Conservation (phyloP, 495 filamentous ascomycete species). For the Aspergillus panamensis region DNA sequence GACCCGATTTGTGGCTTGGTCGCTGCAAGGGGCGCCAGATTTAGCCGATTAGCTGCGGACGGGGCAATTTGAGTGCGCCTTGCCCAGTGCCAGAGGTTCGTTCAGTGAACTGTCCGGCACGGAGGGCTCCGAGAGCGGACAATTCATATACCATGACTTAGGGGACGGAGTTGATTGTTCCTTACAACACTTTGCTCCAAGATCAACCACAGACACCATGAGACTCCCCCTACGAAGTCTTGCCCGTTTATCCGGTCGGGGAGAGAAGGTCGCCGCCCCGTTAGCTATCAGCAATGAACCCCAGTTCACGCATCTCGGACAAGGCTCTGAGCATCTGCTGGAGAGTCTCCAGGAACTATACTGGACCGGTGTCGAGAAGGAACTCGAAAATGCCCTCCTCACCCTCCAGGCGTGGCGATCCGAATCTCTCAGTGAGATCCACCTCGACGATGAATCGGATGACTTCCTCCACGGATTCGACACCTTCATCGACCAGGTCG, state of each 20-base stretch:
- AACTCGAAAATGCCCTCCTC: not conserved
- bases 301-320: not conserved
- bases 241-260: not conserved
- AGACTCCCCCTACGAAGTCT: not conserved
- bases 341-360: not conserved
- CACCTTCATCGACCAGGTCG: constrained; percentile 8
- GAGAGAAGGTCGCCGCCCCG: not conserved
- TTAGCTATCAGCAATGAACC: not conserved
- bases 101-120: too few species aligned
- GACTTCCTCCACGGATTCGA: constrained; percentile 6
- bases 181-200: too few species aligned
- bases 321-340: not conserved
- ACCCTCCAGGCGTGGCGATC: constrained; percentile 4
- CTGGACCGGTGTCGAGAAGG: constrained; percentile 1
- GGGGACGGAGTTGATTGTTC: too few species aligned
- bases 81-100: too few species aligned
- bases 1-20: too few species aligned
- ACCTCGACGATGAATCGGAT: constrained; percentile 1
- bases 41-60: too few species aligned
- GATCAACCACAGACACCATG: not conserved
- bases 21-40: too few species aligned
- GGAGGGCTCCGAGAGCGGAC: too few species aligned
- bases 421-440: not conserved
- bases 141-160: too few species aligned
- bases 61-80: too few species aligned